Evolutionary conservation across 768 basidiomycete species (phyloP), one percentile per base, ranked within the genome.

Genomic region (Xerocomellus chrysenteron): DNA sequence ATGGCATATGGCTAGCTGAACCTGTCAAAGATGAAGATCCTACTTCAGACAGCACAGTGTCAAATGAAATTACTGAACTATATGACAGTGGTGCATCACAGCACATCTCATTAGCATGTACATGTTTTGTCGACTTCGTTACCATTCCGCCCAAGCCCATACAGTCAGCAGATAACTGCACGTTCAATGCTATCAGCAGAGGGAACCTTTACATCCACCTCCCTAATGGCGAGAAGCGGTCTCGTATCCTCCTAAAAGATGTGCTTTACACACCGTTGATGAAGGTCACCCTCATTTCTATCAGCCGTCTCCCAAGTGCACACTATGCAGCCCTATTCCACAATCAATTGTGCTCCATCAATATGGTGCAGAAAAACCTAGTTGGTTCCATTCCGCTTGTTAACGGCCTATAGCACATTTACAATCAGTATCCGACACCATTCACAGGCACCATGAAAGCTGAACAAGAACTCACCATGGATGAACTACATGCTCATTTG

Each of bases 271-370:
- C 33, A 0, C 59, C 49, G 6, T 33, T 33, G 2, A 61, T 61
- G 53, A 48, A 40, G 3, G 41, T 47, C 0, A 61, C 52, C 4
- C 41, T 61, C 0, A 17, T 58, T 2, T 61, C 52, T 0, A 58
- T 61, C 3, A 54, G 56, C 14, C 10, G 16, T 12, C 53, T 61
- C 2, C 24, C 48, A 3, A 16, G 1, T 2, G 40, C 56, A 8
- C 44, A 48, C 8, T 57, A 54, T 48, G 47, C 42, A 6, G 53
- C 53, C 3, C 19, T 58, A 0, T 61, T 55, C 7, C 16, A 17
- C 11, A 42, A 45, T n/a, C 17, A 33, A 7, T 36, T 21, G 0
- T 56, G 54, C 26, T 19, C 17, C 17, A 56, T 62, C 36, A 50
- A 54, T 11, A 21, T 51, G 14, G 14, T 19, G 0, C 19, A 40